Conservation (phyloP, 257 asterid species). For the Nemophila menziesii region DNA sequence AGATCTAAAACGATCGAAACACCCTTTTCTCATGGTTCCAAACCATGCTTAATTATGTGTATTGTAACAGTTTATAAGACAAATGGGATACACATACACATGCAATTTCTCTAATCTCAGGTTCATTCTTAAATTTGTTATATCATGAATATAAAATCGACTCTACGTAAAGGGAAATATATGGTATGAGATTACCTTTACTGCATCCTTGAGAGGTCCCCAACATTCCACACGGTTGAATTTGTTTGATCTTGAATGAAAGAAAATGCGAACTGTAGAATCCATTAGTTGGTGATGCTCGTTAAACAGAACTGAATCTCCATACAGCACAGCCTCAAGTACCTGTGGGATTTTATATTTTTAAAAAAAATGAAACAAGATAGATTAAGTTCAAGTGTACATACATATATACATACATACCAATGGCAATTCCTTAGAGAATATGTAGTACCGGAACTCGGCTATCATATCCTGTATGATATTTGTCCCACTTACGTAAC, state of each 20-base stretch:
- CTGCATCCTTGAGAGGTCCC: constrained; percentile 87
- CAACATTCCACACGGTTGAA: constrained; percentile 77
- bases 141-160: too few species aligned
- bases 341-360: constrained; percentile 49
- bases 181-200: constrained; percentile 27
- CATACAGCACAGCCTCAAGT: constrained; percentile 73
- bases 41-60: too few species aligned
- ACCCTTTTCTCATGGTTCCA: too few species aligned
- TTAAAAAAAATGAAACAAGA: too few species aligned
- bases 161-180: background rate
- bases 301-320: constrained; percentile 60
- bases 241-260: constrained; percentile 72
- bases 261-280: constrained; percentile 64
- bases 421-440: constrained; percentile 91
- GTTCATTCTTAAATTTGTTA: too few species aligned
- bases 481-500: constrained; percentile 77
- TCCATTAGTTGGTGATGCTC: constrained; percentile 60
- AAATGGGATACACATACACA: too few species aligned
- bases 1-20: background rate
- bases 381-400: too few species aligned
- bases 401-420: too few species aligned
- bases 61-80: too few species aligned
- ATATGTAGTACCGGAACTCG: constrained; percentile 81
- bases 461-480: constrained; percentile 60
- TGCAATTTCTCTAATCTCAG: too few species aligned